phyloP scores from a whole-genome alignment of 169 alveolate genomes.

The Plasmodium ovale region DNA sequence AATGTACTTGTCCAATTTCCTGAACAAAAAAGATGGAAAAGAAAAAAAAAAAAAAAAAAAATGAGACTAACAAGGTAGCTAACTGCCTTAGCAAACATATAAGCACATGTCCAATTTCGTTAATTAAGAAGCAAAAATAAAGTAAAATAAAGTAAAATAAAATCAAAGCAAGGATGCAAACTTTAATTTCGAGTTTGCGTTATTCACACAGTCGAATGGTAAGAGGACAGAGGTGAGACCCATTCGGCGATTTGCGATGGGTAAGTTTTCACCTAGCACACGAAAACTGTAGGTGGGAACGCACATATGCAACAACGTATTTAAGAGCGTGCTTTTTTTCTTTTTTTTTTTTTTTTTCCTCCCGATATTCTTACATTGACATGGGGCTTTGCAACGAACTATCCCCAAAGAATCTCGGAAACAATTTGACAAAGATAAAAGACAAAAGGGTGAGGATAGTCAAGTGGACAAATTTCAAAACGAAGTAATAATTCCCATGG shows the following conservation, averaged over 20 bases:
- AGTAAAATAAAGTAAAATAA: no score
- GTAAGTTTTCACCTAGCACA: no score
- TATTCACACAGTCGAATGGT: no score
- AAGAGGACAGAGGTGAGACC: no score
- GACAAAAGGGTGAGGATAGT: slow-evolving; percentile 21
- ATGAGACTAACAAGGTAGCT: not conserved
- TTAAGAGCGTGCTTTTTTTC: not conserved
- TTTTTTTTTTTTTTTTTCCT: not conserved
- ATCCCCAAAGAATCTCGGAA: slow-evolving; percentile 17
- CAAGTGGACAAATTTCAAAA: slow-evolving; percentile 46
- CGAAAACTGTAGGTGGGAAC: no score
- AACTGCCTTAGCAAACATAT: no score
- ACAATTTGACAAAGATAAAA: slow-evolving; percentile 24
- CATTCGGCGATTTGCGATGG: no score
- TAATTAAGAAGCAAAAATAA: no score
- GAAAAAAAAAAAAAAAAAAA: not conserved
- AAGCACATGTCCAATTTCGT: no score
- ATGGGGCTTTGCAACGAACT: slow-evolving; percentile 23
- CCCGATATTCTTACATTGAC: slow-evolving; percentile 17
- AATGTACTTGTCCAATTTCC: slow-evolving; percentile 40
- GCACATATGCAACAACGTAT: not conserved
- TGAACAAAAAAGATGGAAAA: not conserved
- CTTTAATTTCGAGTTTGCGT: no score
- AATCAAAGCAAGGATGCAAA: no score
- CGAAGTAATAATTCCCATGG: slow-evolving; percentile 31